These are phyloP conservation scores for Aspergillus vadensis DNA, from an alignment of 2,329 filamentous ascomycete genomes.

Conservation along the genomic window DNA sequence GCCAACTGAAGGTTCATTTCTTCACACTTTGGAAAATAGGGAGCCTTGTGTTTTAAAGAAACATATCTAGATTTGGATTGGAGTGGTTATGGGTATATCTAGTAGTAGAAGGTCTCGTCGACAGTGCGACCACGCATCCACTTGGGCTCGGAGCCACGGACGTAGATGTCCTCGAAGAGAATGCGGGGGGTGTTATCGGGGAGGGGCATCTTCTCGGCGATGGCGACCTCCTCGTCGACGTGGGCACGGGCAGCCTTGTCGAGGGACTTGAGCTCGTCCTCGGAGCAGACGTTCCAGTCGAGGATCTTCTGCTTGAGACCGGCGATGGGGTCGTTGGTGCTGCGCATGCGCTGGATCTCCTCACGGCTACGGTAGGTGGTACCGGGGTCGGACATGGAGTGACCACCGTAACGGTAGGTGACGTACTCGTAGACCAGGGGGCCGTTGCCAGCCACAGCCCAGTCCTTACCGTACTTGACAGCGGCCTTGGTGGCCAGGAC, in stretches of 20 bases:
- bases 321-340: constrained; percentile 96
- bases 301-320: constrained; percentile 97
- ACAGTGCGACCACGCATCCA: constrained; percentile 84
- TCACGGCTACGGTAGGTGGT: constrained; percentile 99
- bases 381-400: constrained; percentile 99
- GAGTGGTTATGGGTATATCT: constrained; percentile 28
- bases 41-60: neutral
- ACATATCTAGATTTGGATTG: neutral
- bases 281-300: constrained; percentile 86
- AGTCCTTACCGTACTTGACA: constrained; percentile 90
- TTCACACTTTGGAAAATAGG: no score
- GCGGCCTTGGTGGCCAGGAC: constrained; percentile 97
- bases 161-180: constrained; percentile 96
- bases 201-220: constrained; percentile 81
- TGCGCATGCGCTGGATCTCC: constrained; percentile 99
- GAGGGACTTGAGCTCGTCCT: constrained; percentile 94
- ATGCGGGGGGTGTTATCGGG: constrained; percentile 80
- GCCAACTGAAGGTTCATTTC: no score
- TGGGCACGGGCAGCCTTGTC: constrained; percentile 88
- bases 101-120: constrained; percentile 89
- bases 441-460: constrained; percentile 78
- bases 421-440: constrained; percentile 98
- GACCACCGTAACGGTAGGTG: constrained; percentile 97
- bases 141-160: constrained; percentile 79
- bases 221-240: constrained; percentile 87